Conservation (phyloP, 208 protist genomes). For the Trypanosoma rangeli region DNA sequence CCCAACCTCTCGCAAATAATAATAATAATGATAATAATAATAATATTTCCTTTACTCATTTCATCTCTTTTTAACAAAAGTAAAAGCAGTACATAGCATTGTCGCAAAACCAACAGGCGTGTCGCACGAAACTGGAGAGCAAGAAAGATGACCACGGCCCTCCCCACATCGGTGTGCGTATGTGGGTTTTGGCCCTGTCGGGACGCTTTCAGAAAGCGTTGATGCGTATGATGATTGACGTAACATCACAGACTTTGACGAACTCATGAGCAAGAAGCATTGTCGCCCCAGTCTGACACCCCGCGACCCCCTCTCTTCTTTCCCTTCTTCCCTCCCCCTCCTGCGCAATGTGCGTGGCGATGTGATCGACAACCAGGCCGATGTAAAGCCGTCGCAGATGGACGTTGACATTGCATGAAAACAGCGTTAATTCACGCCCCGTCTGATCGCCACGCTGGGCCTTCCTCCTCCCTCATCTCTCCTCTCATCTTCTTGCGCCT, state of each 20-base stretch:
- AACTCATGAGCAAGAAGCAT: slow-evolving; percentile 27
- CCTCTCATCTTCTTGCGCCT: not conserved
- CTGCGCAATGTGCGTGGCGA: slow-evolving; percentile 4
- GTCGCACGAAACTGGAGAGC: slow-evolving; percentile 28
- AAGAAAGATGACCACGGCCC: not conserved
- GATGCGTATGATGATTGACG: slow-evolving; percentile 27
- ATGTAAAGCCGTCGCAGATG: slow-evolving; percentile 55
- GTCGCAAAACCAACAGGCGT: slow-evolving; percentile 18
- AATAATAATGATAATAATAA: not conserved
- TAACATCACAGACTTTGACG: slow-evolving; percentile 41
- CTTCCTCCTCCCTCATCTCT: not conserved
- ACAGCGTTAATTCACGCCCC: slow-evolving; percentile 27
- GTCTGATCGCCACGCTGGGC: slow-evolving; percentile 26
- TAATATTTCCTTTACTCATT: slow-evolving; percentile 4
- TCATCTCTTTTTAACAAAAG: slow-evolving; percentile 4
- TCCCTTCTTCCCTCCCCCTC: not conserved
- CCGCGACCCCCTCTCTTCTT: not conserved
- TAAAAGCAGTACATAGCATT: not conserved
- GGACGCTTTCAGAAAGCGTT: not conserved
- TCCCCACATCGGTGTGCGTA: no score
- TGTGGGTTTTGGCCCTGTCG: not conserved
- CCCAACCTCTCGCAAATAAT: no score
- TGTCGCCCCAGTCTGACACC: slow-evolving; percentile 38
- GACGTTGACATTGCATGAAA: slow-evolving; percentile 34
- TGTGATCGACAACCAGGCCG: slow-evolving; percentile 35